Base-by-base conservation (phyloP, 1,284 basidiomycete species). In the Cerrena zonata region DNA sequence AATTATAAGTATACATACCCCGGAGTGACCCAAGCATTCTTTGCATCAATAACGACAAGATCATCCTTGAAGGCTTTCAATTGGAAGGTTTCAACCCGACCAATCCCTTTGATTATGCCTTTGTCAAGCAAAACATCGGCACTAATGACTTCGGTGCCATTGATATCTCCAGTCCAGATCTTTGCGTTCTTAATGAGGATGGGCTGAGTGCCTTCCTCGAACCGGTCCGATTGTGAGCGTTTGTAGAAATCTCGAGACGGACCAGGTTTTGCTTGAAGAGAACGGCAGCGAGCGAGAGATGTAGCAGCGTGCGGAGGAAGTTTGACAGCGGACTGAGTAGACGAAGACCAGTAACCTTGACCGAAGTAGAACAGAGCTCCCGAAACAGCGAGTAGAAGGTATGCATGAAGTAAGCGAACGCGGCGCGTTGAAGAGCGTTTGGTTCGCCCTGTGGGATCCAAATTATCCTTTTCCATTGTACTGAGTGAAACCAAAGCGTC, bases 111-210 rank as follows among this genome's bases (percentile, higher is more conserved):
- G 53, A 74, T 69, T 23, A 74, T 38, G 2, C 72, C 72, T 30
- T 61, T 61, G 52, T 69, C 68, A 12, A 73, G 53, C 3, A 73
- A 54, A 12, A 72, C 55, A 46, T 71, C 70, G 3, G 67, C 71
- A n/a, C 56, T 56, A 10, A 72, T 25, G 21, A 50, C 49, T 47
- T 70, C 65, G 1, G 60, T 61, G n/a, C 70, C 71, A 40, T 67
- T 59, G 15, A 59, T 49, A 5, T 54, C 53, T 11, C 72, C 71
- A 0, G 70, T 84, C 82, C 82, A 86, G 23, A 86, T 66, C 3
- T 75, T 84, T 3, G 76, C 83, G 56, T 86, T 85, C 59, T 69
- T 71, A 47, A 86, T 5, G 10, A 50, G 36, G 3, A 38, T n/a
- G 3, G 76, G 62, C n/a, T 63, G 63, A 1, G 79, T 78, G 1